phyloP scores from a whole-genome alignment of 768 basidiomycete species.

The Favolaschia claudopus region DNA sequence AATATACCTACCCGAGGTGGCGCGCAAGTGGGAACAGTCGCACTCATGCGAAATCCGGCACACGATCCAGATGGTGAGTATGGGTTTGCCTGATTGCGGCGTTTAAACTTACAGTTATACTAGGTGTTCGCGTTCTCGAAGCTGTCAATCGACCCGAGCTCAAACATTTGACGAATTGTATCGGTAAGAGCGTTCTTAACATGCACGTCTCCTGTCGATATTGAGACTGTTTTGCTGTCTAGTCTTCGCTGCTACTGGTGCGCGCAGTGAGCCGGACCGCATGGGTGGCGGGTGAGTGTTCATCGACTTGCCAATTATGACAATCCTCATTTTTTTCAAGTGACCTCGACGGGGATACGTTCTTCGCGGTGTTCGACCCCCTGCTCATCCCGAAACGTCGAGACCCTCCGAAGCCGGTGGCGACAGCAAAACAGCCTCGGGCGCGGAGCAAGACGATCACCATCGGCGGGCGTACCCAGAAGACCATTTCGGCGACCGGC shows the following conservation, averaged over 20 bases:
- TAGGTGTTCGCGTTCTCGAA: constrained; percentile 28
- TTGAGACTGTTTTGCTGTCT: not conserved
- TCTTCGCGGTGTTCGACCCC: constrained; percentile 25
- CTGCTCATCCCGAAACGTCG: constrained; percentile 22
- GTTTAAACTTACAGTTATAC: not conserved
- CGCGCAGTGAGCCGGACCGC: constrained; percentile 27
- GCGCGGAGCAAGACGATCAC: constrained; percentile 3
- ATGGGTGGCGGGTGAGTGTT: constrained; percentile 33
- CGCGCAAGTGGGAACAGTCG: constrained; percentile 23
- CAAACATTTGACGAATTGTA: constrained; percentile 26
- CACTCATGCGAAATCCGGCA: constrained; percentile 27
- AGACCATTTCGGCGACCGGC: not conserved
- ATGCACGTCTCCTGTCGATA: not conserved
- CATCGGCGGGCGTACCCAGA: not conserved
- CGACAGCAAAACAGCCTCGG: not conserved
- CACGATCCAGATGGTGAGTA: constrained; percentile 26
- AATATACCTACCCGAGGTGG: constrained; percentile 26
- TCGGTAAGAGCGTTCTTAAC: constrained; percentile 22
- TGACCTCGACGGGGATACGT: constrained; percentile 35
- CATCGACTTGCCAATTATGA: not conserved
- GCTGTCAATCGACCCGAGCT: constrained; percentile 25
- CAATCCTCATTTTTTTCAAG: not conserved
- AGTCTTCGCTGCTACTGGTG: constrained; percentile 30
- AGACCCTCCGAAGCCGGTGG: not conserved
- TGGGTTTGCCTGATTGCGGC: not conserved